phyloP scores from a whole-genome alignment of 2,329 filamentous ascomycete genomes.

The Penicillium sp. region DNA sequence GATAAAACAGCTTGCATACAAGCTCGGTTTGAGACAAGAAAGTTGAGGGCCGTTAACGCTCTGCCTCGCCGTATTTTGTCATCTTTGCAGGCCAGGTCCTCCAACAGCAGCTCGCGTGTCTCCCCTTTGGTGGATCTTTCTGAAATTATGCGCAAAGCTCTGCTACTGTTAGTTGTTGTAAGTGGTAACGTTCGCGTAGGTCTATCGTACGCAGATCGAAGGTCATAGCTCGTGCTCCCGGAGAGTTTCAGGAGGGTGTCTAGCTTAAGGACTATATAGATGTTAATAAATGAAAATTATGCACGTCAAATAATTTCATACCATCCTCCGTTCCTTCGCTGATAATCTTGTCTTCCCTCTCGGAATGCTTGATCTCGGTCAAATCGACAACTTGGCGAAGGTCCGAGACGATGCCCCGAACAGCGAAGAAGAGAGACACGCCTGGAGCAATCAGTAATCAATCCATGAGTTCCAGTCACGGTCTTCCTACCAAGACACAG shows the following conservation, averaged over 20 bases:
- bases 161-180: slow-evolving; percentile 48
- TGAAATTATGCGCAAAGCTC: slow-evolving; percentile 49
- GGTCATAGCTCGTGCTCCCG: slow-evolving; percentile 70
- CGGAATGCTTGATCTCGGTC: slow-evolving; percentile 64
- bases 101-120: slow-evolving; percentile 43
- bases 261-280: slow-evolving; percentile 56
- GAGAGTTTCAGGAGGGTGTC: slow-evolving; percentile 69
- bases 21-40: slow-evolving; percentile 45
- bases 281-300: slow-evolving; percentile 19
- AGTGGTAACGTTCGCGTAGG: slow-evolving; percentile 49
- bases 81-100: slow-evolving; percentile 43
- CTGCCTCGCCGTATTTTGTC: slow-evolving; percentile 40
- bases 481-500: slow-evolving; percentile 38
- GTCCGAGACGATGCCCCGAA: slow-evolving; percentile 60
- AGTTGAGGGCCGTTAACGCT: slow-evolving; percentile 48
- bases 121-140: slow-evolving; percentile 47
- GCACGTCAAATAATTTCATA: slow-evolving; percentile 20
- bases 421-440: slow-evolving; percentile 52
- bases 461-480: accelerated
- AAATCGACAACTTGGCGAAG: slow-evolving; percentile 42
- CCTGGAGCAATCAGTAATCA: slow-evolving; percentile 27
- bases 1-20: slow-evolving; percentile 29
- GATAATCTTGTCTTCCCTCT: slow-evolving; percentile 71
- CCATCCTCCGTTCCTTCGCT: slow-evolving; percentile 74
- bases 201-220: slow-evolving; percentile 67